Evolutionary conservation across 2,329 filamentous ascomycete genomes (phyloP).

Genomic region (Alternaria sp.): DNA sequence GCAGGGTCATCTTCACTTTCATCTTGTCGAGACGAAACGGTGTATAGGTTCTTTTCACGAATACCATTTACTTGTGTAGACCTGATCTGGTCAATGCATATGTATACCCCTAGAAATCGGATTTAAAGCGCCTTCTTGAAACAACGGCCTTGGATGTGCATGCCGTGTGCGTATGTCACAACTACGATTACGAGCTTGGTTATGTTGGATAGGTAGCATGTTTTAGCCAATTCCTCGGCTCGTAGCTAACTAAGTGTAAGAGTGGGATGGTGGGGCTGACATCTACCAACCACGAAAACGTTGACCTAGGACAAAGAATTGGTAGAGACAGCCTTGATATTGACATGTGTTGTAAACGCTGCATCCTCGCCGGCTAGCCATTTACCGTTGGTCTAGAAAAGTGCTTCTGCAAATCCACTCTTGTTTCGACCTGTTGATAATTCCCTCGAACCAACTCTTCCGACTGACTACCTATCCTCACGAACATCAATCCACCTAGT

Average conservation of each 20-base stretch:
- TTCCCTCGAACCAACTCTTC: too few relatives aligned
- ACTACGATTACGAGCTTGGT: neutral
- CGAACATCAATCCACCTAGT: neutral
- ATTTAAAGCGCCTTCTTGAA: neutral
- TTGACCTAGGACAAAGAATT: neutral
- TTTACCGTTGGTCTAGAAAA: too few relatives aligned
- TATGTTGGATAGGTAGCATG: neutral
- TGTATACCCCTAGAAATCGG: constrained; percentile 17
- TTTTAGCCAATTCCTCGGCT: neutral
- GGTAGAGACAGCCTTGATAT: neutral
- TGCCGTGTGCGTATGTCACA: neutral
- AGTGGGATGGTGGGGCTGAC: constrained; percentile 2
- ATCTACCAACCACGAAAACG: neutral
- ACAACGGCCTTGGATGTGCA: neutral
- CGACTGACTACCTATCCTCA: too few relatives aligned
- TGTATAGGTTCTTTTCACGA: neutral
- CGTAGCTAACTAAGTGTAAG: neutral
- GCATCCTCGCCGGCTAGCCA: neutral
- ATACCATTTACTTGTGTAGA: neutral
- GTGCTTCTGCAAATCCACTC: too few relatives aligned
- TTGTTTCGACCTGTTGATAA: too few relatives aligned
- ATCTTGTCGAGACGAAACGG: neutral
- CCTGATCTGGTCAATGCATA: neutral
- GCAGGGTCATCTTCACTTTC: neutral
- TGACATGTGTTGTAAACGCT: neutral